Evolutionary conservation across 75 land plant species (phyloP), one percentile per base, ranked within the genome.

Genomic region (Ceratopteris richardii): DNA sequence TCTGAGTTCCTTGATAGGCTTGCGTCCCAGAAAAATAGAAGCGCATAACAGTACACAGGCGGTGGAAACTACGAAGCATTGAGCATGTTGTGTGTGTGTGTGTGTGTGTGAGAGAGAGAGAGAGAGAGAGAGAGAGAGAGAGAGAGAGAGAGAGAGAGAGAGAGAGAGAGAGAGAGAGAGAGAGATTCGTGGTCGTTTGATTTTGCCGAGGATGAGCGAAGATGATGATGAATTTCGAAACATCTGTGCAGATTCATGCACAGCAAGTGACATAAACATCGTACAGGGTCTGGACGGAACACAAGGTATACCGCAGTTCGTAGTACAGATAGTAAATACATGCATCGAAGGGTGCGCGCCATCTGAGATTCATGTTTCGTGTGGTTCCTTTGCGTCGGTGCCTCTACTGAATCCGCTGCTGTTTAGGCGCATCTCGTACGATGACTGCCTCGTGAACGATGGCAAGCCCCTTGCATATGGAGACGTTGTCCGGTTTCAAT

Each of bases 251-350:
- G 42, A 14, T 40, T 14, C 11, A 21, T 48, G 51, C 51, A 48
- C 18, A 6, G 18, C 7, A 2, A 33, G 13, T 23, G 68, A 65
- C 33, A 65, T 72, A 1, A 21, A 11, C 22, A 44, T 74, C 0
- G 36, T 10, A 21, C 77, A 74, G 33, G 47, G 62, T 1, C 56
- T 21, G 2, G 37, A 48, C 0, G 39, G 13, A 0, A 33, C 70
- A 3, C 53, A 66, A 70, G 93, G 88, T 16, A 81, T 90, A 13
- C 96, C 96, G 24, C 79, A 85, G 7, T 87, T 80, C 80, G 84
- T 77, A 14, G 96, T 90, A 33, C 70, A 83, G 65, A 79, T 90
- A 44, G 43, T 71, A 57, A 90, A 87, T 57, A 62, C 51, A 0
- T 83, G 87, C 64, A 51, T 47, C 43, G 50, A 63, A 52, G 70